Evolutionary conservation across 2,329 filamentous ascomycete species (phyloP).

Genomic region (Pseudogymnoascus sp.): DNA sequence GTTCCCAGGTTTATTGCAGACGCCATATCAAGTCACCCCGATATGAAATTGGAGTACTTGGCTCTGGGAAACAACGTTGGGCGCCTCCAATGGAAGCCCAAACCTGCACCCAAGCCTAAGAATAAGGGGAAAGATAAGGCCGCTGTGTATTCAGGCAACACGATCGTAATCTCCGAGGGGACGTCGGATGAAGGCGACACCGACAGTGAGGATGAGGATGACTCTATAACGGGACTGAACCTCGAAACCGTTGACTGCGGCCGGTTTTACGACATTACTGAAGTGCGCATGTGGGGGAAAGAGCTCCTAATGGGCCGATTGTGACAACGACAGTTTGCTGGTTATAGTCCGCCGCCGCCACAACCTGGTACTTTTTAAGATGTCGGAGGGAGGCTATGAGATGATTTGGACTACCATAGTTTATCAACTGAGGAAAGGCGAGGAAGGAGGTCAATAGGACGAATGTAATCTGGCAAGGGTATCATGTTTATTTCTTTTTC

Average conservation of each 20-base stretch:
- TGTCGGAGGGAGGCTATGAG: background rate
- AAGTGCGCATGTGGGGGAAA: constrained; percentile 50
- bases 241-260: constrained; percentile 34
- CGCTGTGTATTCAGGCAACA: constrained; percentile 13
- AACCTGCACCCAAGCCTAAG: constrained; percentile 21
- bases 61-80: constrained; percentile 44
- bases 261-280: constrained; percentile 38
- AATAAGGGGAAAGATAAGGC: constrained; percentile 20
- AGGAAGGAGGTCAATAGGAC: background rate
- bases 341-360: background rate
- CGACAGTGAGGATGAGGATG: constrained; percentile 29
- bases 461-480: background rate
- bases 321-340: constrained; percentile 22
- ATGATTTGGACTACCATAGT: background rate
- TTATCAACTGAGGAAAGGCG: background rate
- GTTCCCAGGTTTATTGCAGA: constrained; percentile 52
- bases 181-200: constrained; percentile 20
- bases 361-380: background rate
- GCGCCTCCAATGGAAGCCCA: constrained; percentile 34
- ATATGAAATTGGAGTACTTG: constrained; percentile 50
- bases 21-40: constrained; percentile 45
- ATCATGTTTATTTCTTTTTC: background rate
- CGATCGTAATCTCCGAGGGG: constrained; percentile 17
- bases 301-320: constrained; percentile 41
- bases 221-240: constrained; percentile 24